Percentiles rank a stretch among this genome's conserved stretches.
Evolutionary conservation across 2,329 filamentous ascomycete species (phyloP).

Genomic region (Aspergillus costaricaensis): DNA sequence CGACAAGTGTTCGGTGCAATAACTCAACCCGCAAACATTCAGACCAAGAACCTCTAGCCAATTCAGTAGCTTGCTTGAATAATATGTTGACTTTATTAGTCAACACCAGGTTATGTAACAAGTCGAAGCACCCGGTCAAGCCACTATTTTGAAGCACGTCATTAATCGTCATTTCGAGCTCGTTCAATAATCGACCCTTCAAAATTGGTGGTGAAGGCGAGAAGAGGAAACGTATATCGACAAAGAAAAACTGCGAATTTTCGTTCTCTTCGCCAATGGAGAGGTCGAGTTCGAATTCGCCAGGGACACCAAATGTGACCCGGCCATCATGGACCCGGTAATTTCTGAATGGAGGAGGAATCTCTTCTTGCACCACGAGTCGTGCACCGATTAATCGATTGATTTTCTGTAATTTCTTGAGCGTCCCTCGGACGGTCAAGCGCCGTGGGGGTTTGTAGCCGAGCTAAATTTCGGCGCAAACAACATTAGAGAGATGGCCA

Average conservation of each 20-base stretch:
- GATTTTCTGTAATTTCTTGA: conserved; percentile 75
- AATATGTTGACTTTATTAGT: conserved; percentile 89
- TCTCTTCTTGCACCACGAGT: conserved; percentile 79
- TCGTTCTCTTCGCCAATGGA: conserved; percentile 85
- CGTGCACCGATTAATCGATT: conserved; percentile 81
- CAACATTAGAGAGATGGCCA: conserved; percentile 19
- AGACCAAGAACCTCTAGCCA: conserved; percentile 73
- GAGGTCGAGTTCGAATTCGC: conserved; percentile 91
- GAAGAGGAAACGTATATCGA: conserved; percentile 86
- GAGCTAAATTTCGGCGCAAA: conserved; percentile 51
- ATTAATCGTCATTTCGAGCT: conserved; percentile 73
- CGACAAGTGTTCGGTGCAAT: conserved; percentile 75
- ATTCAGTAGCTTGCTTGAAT: conserved; percentile 70
- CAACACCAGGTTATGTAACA: conserved; percentile 82
- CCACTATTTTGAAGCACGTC: conserved; percentile 68
- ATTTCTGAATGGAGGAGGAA: conserved; percentile 74
- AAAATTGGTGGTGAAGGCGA: conserved; percentile 68
- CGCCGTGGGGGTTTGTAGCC: conserved; percentile 74
- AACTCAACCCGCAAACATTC: conserved; percentile 75
- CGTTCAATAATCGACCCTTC: conserved; percentile 61
- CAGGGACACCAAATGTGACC: conserved; percentile 79
- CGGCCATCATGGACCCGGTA: conserved; percentile 83
- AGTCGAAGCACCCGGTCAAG: conserved; percentile 77
- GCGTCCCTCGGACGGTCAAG: conserved; percentile 69
- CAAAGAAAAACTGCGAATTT: conserved; percentile 85